Percentiles rank a stretch among this genome's conserved stretches.
Evolutionary conservation across 2,329 filamentous ascomycete species (phyloP).

Genomic region (Stachybotrys chartarum): DNA sequence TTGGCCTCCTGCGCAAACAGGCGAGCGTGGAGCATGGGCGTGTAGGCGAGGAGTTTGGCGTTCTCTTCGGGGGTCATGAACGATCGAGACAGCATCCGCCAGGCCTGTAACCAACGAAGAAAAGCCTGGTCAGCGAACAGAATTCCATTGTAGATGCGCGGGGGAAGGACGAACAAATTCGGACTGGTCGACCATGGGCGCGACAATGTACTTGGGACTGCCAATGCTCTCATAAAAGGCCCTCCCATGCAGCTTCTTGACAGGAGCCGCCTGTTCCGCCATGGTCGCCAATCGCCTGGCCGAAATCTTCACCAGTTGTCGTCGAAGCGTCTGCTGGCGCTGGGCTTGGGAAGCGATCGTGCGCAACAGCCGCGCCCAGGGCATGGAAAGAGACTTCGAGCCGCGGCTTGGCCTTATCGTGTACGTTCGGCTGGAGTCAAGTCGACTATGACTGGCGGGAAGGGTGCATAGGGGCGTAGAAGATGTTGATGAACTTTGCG

Average conservation of each 20-base stretch:
- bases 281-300: slow-evolving; percentile 22
- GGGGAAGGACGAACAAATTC: slow-evolving; percentile 67
- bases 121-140: too few species aligned
- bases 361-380: slow-evolving; percentile 13
- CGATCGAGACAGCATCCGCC: slow-evolving; percentile 92
- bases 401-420: too few species aligned
- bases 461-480: too few species aligned
- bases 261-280: slow-evolving; percentile 9
- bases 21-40: slow-evolving; percentile 92
- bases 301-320: neutral
- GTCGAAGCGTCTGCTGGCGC: neutral
- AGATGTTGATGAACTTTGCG: too few species aligned
- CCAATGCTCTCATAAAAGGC: slow-evolving; percentile 95
- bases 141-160: neutral
- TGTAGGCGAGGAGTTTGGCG: slow-evolving; percentile 72
- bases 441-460: too few species aligned
- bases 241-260: slow-evolving; percentile 66
- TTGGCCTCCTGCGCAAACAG: slow-evolving; percentile 71
- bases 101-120: slow-evolving; percentile 54
- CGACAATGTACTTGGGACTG: slow-evolving; percentile 81
- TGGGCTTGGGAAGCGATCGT: slow-evolving; percentile 10
- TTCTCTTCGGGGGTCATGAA: slow-evolving; percentile 67
- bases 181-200: slow-evolving; percentile 97
- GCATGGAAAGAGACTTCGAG: neutral
- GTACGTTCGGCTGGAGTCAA: too few species aligned